Conservation (phyloP, 345 rosid species). For the Litchi chinensis region DNA sequence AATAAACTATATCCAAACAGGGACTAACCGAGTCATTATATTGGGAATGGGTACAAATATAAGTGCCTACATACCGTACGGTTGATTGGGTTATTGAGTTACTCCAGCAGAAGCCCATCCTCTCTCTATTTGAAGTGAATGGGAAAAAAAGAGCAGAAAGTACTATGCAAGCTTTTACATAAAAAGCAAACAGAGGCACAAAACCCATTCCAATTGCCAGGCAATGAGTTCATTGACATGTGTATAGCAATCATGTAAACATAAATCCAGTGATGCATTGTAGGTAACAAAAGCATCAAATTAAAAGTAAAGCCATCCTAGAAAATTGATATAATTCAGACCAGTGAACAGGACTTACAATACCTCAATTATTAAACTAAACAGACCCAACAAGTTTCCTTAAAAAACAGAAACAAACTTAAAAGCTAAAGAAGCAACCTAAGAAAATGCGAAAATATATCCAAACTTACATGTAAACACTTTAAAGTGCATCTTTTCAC, state of each 20-base stretch:
- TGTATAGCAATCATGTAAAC: constrained; percentile 10
- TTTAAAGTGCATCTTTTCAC: background rate
- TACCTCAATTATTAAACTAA: background rate
- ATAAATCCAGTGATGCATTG: constrained; percentile 10
- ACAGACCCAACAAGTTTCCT: background rate
- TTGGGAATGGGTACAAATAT: constrained; percentile 55
- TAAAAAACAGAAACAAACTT: background rate
- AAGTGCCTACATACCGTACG: constrained; percentile 99
- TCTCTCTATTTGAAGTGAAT: constrained; percentile 91
- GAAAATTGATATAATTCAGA: constrained; percentile 13
- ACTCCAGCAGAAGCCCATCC: constrained; percentile 99
- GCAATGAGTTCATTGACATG: constrained; percentile 24
- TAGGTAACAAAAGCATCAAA: constrained; percentile 28
- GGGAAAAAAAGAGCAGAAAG: constrained; percentile 64
- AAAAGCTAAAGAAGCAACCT: background rate
- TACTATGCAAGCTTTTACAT: constrained; percentile 49
- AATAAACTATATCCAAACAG: constrained; percentile 40
- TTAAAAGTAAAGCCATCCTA: constrained; percentile 16
- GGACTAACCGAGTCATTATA: constrained; percentile 58
- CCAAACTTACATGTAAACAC: background rate
- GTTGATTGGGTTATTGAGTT: constrained; percentile 80
- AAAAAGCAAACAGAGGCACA: constrained; percentile 33
- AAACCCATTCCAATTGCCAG: constrained; percentile 23
- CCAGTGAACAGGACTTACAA: background rate
- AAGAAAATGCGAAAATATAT: background rate